Conservation (phyloP, 768 basidiomycete species). For the Strobilomyces dryophilus region DNA sequence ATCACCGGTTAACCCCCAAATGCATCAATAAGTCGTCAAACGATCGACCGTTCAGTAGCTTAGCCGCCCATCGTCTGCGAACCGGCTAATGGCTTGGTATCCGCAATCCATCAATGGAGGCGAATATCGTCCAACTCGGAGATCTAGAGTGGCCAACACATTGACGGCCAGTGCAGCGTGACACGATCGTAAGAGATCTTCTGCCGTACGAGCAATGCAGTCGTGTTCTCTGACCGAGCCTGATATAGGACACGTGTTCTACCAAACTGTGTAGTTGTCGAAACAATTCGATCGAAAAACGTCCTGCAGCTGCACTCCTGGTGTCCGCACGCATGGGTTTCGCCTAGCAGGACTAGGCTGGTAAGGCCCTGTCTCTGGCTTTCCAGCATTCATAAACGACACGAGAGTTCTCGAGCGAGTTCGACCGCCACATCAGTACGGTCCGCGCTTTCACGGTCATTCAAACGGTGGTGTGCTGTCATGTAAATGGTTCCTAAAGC, state of each 20-base stretch:
- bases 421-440: neutral
- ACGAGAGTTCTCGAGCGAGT: neutral
- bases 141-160: neutral
- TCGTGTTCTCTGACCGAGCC: constrained; percentile 1
- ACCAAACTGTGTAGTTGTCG: constrained; percentile 1
- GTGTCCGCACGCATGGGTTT: neutral
- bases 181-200: neutral
- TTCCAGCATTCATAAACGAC: neutral
- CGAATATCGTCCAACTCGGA: neutral
- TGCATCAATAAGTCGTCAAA: neutral
- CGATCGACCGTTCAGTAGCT: neutral
- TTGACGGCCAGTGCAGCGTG: neutral
- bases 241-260: neutral
- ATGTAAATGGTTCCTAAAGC: neutral
- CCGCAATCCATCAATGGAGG: constrained; percentile 4
- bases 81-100: constrained; percentile 3
- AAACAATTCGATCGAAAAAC: neutral
- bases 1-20: too few species aligned
- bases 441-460: neutral
- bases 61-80: neutral
- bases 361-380: neutral
- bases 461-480: neutral
- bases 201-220: neutral
- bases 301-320: neutral
- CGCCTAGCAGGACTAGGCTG: neutral